Evolutionary conservation across 1,139 yeast species (phyloP), one percentile per base, ranked within the genome.

Genomic region (Arxiozyma telluris): DNA sequence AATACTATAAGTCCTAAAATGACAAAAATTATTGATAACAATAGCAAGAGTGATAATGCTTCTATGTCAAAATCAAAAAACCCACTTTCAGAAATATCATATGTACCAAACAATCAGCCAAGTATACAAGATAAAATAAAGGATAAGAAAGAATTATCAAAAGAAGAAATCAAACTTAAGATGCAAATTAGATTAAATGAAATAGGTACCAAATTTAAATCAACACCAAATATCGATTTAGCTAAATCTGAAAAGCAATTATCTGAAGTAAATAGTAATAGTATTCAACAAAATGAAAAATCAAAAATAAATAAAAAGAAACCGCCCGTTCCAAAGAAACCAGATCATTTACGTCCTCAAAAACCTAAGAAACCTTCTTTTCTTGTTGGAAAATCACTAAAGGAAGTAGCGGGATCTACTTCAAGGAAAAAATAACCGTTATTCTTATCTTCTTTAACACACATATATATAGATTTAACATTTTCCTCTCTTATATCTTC

Each of bases 281-380:
- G n/a, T 22, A 15, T 7, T 25, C 18, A 20, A 12, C 21, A 44
- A 44, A 25, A 34, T 34, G 25, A 34, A 20, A 46, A 42, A 25
- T 25, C 45, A 1, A 2, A 44, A 21, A 27, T 22, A 30, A 9
- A 42, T 15, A 49, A 42, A 43, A 41, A 25, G 7, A 54, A 49
- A n/a, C 60, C 62, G 12, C 49, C 50, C 17, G 55, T 57, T 15
- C 64, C 67, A 7, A 56, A 60, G 8, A 64, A 64, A 50, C 66
- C 66, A 3, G 61, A 55, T 3, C 64, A 60, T 54, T 50, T 64
- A 48, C 61, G 59, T 43, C 66, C 65, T 6, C 58, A 59, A 43
- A 60, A 57, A 12, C 68, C 70, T 15, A 50, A 59, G 30, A 66
- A 66, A 56, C 69, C 70, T n/a, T 54, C 61, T 6, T 59, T 57